Evolutionary conservation across 208 protist genomes (phyloP).

Genomic region (Acanthamoeba culbertsoni): DNA sequence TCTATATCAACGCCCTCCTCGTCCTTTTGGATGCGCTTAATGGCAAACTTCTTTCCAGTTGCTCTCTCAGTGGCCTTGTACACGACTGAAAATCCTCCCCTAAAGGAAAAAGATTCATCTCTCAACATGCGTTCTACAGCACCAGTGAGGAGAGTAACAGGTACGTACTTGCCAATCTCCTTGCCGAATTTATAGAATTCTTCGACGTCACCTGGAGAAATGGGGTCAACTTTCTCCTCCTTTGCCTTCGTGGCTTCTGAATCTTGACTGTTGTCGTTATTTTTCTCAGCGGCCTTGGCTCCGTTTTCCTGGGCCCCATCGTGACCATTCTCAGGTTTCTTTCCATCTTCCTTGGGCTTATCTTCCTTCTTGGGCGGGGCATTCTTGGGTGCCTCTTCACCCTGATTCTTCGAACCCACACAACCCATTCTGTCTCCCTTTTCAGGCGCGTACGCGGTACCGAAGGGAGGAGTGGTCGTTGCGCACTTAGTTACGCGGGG

Average conservation of each 20-base stretch:
- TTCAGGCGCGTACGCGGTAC: neutral
- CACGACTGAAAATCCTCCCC: slow-evolving; percentile 51
- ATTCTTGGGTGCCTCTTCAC: neutral
- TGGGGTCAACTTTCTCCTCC: slow-evolving; percentile 2
- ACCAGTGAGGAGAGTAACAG: neutral
- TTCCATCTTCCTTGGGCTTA: neutral
- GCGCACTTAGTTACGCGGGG: neutral
- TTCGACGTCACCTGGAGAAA: slow-evolving; percentile 27
- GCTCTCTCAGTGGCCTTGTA: slow-evolving; percentile 38
- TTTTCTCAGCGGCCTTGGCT: neutral
- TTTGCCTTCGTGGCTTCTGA: neutral
- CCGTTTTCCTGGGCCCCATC: no score
- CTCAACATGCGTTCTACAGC: neutral
- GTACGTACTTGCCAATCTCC: slow-evolving; percentile 54
- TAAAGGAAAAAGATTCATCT: neutral
- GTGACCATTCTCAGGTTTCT: no score
- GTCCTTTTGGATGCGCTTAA: slow-evolving; percentile 57
- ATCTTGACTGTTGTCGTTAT: neutral
- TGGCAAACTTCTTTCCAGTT: slow-evolving; percentile 48
- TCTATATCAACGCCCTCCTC: slow-evolving; percentile 53
- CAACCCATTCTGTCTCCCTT: slow-evolving; percentile 43
- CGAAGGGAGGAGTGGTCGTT: neutral
- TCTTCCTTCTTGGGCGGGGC: neutral
- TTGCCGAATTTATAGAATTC: slow-evolving; percentile 48
- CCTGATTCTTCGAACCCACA: neutral